These are phyloP conservation scores for Nothomitra cinnamomea DNA, from an alignment of 2,329 filamentous ascomycete genomes.

Conservation along the genomic window DNA sequence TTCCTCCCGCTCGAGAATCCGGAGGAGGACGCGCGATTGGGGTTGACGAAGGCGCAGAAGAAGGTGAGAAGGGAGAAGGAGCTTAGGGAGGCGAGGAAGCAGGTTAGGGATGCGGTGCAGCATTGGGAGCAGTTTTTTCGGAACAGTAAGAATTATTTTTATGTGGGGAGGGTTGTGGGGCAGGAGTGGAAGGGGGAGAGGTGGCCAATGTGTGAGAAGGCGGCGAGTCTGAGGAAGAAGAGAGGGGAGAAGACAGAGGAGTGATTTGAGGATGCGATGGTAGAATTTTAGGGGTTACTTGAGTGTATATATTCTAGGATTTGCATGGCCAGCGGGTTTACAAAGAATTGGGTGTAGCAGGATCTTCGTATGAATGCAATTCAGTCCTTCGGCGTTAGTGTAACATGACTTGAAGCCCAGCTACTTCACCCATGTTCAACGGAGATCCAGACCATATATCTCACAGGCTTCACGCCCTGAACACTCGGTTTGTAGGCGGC, in stretches of 20 bases:
- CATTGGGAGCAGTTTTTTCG: conserved; percentile 77
- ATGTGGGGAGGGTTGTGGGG: conserved; percentile 55
- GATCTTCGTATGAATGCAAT: no score
- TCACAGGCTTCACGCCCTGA: no score
- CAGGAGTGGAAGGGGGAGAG: conserved; percentile 31
- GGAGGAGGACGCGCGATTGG: conserved; percentile 18
- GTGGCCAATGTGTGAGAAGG: conserved; percentile 52
- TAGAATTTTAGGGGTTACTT: background rate
- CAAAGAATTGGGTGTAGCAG: no score
- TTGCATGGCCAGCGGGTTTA: no score
- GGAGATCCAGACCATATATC: no score
- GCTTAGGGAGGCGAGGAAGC: conserved; percentile 41
- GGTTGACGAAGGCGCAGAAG: conserved; percentile 16
- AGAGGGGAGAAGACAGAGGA: background rate
- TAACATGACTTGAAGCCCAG: no score
- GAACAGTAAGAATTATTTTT: conserved; percentile 63
- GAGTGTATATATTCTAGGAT: no score
- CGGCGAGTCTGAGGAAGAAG: conserved; percentile 38
- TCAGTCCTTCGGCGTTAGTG: no score
- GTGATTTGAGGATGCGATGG: background rate
- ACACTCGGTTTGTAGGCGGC: no score
- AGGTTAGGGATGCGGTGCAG: conserved; percentile 49
- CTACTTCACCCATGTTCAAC: no score
- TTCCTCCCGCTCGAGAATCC: conserved; percentile 53
- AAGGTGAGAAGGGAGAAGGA: conserved; percentile 28